These are phyloP conservation scores for Chaetomium sp. DNA, from an alignment of 2,329 filamentous ascomycete genomes.

Conservation along the genomic window DNA sequence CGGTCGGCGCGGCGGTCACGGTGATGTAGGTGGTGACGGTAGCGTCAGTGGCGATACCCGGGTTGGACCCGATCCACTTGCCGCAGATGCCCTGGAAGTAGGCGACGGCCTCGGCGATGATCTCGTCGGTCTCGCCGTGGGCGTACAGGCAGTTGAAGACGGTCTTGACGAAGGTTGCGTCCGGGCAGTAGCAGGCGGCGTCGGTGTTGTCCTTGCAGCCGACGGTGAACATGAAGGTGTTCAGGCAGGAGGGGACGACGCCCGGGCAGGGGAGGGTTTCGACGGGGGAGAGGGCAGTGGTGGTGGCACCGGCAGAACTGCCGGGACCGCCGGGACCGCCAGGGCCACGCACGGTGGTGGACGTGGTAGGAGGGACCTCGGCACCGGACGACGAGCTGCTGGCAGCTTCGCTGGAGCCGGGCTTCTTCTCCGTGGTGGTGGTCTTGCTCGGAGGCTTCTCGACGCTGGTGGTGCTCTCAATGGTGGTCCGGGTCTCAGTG, in stretches of 20 bases:
- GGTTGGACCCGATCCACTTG: conserved; percentile 65
- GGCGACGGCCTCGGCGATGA: conserved; percentile 64
- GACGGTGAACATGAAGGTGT: conserved; percentile 74
- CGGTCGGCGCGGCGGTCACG: conserved; percentile 38
- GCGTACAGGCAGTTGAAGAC: conserved; percentile 77
- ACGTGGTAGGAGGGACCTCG: background rate
- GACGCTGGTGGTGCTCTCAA: conserved; percentile 19
- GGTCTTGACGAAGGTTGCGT: conserved; percentile 65
- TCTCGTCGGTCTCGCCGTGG: conserved; percentile 59
- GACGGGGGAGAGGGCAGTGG: conserved; percentile 27
- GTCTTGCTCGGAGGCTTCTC: background rate
- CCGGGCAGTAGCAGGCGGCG: conserved; percentile 78
- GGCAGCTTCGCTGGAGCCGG: background rate
- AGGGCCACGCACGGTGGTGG: conserved; percentile 35
- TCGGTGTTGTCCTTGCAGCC: conserved; percentile 82
- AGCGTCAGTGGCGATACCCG: conserved; percentile 74
- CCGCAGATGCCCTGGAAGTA: conserved; percentile 94
- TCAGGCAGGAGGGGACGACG: conserved; percentile 80
- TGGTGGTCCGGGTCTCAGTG: conserved; percentile 43
- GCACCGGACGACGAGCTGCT: background rate
- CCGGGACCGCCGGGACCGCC: conserved; percentile 19
- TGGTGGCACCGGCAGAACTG: conserved; percentile 17
- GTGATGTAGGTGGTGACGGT: conserved; percentile 56
- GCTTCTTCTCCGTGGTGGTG: background rate
- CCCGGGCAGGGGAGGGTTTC: conserved; percentile 54